Evolutionary conservation across 1,284 basidiomycete species (phyloP), one percentile per base, ranked within the genome.

Genomic region (Phellopilus nigrolimitatus): DNA sequence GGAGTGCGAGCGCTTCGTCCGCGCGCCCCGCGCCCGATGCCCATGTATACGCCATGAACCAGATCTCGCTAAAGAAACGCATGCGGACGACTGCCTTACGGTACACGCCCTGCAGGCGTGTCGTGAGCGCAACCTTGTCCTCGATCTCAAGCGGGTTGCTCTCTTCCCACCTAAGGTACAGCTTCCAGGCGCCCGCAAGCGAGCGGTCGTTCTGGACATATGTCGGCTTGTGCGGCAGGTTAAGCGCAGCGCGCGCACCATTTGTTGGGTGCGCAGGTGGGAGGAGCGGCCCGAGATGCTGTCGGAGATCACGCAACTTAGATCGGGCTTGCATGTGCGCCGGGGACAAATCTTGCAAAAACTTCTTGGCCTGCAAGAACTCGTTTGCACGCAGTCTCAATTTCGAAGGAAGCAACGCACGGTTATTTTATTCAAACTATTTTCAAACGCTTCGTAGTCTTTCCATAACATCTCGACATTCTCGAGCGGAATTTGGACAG

Each of bases 111-210:
- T 85, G 80, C 5, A 97, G 76, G 27, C 95, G 80, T 15, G 74
- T 74, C 44, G 85, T 75, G 30, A 95, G 67, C 4, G 76, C 75
- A 1, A 72, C 66, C 47, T 78, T 74, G 57, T 98, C 94, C 56
- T 95, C 92, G 49, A 97, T 80, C 64, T 93, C 89, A 36, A 97
- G 74, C 1, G 95, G 97, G 62, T 99, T 98, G 57, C 79, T 78
- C 66, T 97, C 92, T 68, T 99, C 97, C 91, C 92, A 99, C 61
- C 91, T 91, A 46, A 99, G 70, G 65, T 97, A 98, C 2, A 79
- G 74, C 60, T 91, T 91, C 97, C 97, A 99, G 12, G 82, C 81
- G 17, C 83, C 82, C 3, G 93, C 81, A 28, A 89, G 75, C 12
- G 78, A 74, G 38, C 91, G 78, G 62, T 98, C 93, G 6, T 74